Base-by-base conservation (phyloP, 495 filamentous ascomycete genomes). In the Xylaria sp. region DNA sequence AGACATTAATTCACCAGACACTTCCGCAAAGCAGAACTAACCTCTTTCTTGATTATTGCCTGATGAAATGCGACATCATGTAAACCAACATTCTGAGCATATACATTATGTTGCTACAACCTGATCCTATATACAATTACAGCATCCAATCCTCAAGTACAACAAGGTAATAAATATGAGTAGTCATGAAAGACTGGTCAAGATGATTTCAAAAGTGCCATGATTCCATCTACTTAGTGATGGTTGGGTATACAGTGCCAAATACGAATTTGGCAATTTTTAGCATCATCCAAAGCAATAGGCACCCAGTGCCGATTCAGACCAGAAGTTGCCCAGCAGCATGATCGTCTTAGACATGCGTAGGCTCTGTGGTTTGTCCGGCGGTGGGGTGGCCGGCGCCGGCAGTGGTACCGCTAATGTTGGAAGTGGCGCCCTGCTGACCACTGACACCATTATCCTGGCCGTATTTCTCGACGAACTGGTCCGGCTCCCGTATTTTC, bases 401-500 rank as follows among this genome's bases (percentile, higher is more conserved):
- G 14, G 48, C 64, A 5, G 64, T 67, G 14, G 26, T 67, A 43
- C 63, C 63, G n/a, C 46, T 53, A 19, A 52, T 40, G 33, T 65
- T 65, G 12, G 61, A 65, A 33, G 61, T 0, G 6, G 64, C 29
- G 41, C 29, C 24, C 37, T 14, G n/a, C 35, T 43, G 35, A 37
- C 59, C 35, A 17, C 21, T 6, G 19, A 29, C 62, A 52, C 65
- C 65, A 33, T 68, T 41, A 1, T 58, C 29, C 5, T 55, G 52
- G 12, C 57, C 57, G 6, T 68, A 31, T 12, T 68, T 72, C 37
- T 76, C 70, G 17, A 71, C 70, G 37, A 72, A 69, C 40, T 78
- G 76, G 63, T 73, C 71, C 1, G 68, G 75, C 24, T 79, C 71
- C 15, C 73, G 71, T 17, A 77, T 74, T 37, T 76, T 73, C 40